phyloP scores from a whole-genome alignment of 192 early-diverging fungal genomes.

The Spinellus fusiger region DNA sequence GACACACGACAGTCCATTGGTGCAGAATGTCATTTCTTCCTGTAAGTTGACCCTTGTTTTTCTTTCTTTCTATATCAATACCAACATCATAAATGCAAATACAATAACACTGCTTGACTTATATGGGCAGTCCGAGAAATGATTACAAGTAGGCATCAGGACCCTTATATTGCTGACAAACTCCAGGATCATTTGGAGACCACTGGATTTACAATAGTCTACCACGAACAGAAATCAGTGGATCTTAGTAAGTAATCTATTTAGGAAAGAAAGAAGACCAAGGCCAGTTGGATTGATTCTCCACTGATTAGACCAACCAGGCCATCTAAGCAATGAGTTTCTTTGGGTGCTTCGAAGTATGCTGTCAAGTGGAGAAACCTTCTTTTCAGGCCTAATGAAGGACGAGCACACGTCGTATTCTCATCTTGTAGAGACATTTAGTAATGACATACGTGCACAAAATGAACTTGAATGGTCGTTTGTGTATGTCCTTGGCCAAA shows the following conservation, averaged over 20 bases:
- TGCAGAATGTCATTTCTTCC: neutral
- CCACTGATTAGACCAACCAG: slow-evolving; percentile 1
- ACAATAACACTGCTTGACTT: too few species aligned
- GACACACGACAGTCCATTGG: neutral
- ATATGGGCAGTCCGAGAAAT: slow-evolving; percentile 16
- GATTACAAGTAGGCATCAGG: slow-evolving; percentile 7
- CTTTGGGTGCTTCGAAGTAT: slow-evolving; percentile 14
- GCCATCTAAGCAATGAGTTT: slow-evolving; percentile 10
- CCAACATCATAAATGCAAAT: too few species aligned
- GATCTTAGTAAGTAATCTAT: slow-evolving; percentile 8
- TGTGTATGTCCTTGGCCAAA: neutral
- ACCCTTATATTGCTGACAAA: slow-evolving; percentile 14
- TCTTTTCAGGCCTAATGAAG: neutral
- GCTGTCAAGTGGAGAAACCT: neutral
- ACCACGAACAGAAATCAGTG: slow-evolving; percentile 8
- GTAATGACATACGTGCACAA: slow-evolving; percentile 3
- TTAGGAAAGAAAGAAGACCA: neutral
- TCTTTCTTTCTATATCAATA: too few species aligned
- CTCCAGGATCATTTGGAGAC: neutral
- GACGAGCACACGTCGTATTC: neutral
- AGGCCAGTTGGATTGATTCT: too few species aligned
- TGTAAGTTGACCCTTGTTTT: neutral
- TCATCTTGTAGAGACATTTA: neutral
- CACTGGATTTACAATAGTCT: neutral
- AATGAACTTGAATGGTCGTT: slow-evolving; percentile 14